phyloP scores from a whole-genome alignment of 768 basidiomycete species.

The Suillus subaureus region DNA sequence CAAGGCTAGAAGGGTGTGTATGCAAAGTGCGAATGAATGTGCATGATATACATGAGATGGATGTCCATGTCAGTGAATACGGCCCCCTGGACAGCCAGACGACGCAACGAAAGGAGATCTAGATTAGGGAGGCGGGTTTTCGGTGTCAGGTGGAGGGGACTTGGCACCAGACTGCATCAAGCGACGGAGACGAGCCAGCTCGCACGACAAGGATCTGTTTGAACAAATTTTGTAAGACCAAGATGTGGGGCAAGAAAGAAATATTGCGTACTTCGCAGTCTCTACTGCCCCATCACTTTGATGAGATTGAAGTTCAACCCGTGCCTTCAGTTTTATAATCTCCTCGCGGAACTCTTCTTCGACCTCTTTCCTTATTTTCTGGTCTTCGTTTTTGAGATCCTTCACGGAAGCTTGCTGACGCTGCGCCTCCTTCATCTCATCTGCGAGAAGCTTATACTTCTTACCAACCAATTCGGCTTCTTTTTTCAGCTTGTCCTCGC shows the following conservation, averaged over 20 bases:
- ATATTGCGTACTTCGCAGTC: conserved; percentile 59
- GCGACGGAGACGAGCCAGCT: conserved; percentile 69
- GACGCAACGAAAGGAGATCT: neutral
- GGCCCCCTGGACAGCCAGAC: neutral
- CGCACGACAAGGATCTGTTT: conserved; percentile 56
- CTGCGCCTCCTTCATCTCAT: conserved; percentile 61
- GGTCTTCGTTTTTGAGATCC: conserved; percentile 52
- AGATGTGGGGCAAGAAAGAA: neutral
- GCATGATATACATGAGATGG: conserved; percentile 34
- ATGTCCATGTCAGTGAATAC: conserved; percentile 23
- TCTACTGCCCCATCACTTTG: conserved; percentile 59
- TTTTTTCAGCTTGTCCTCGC: conserved; percentile 67
- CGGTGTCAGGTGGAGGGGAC: conserved; percentile 24
- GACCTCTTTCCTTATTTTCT: conserved; percentile 52
- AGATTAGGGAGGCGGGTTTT: conserved; percentile 8
- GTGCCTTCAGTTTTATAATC: conserved; percentile 51
- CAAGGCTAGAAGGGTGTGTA: conserved; percentile 17
- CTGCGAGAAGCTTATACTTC: conserved; percentile 67
- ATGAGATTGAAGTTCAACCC: conserved; percentile 54
- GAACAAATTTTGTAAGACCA: neutral
- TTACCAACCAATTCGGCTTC: conserved; percentile 71
- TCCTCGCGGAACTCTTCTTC: conserved; percentile 64
- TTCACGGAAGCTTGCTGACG: conserved; percentile 48
- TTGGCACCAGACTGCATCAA: conserved; percentile 65
- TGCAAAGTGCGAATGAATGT: conserved; percentile 29